phyloP scores from a whole-genome alignment of 1,284 basidiomycete genomes.

The Cystobasidiaceae sp. region DNA sequence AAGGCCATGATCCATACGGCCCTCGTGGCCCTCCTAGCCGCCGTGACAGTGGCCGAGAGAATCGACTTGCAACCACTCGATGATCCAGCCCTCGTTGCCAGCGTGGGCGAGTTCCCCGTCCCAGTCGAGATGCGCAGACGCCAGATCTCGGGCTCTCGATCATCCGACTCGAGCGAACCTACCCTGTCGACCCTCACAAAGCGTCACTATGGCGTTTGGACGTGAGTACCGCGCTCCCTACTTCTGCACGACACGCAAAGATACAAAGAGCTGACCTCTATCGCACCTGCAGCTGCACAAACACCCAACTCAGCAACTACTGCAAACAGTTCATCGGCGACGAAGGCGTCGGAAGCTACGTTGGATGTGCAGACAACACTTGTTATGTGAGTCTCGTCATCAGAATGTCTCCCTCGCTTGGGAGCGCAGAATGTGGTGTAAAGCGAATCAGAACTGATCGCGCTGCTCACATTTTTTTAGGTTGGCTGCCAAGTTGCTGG shows the following conservation, averaged over 20 bases:
- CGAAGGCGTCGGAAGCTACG: constrained; percentile 8
- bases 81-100: no score
- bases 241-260: not conserved
- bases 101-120: not conserved
- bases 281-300: not conserved
- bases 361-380: not conserved
- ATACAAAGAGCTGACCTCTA: not conserved
- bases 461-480: not conserved
- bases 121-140: not conserved
- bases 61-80: no score
- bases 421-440: not conserved
- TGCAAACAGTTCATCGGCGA: constrained; percentile 7
- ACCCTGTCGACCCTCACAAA: not conserved
- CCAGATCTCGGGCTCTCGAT: not conserved
- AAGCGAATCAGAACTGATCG: no score
- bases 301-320: not conserved
- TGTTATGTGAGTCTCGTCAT: not conserved
- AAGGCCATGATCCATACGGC: no score
- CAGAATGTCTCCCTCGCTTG: no score
- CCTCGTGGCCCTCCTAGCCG: no score
- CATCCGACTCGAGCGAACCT: no score
- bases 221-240: not conserved
- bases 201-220: constrained; percentile 1
- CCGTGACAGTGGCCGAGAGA: no score
- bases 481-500: constrained; percentile 13